Base-by-base conservation (phyloP, 2,329 filamentous ascomycete genomes). In the Didymella glomerata region DNA sequence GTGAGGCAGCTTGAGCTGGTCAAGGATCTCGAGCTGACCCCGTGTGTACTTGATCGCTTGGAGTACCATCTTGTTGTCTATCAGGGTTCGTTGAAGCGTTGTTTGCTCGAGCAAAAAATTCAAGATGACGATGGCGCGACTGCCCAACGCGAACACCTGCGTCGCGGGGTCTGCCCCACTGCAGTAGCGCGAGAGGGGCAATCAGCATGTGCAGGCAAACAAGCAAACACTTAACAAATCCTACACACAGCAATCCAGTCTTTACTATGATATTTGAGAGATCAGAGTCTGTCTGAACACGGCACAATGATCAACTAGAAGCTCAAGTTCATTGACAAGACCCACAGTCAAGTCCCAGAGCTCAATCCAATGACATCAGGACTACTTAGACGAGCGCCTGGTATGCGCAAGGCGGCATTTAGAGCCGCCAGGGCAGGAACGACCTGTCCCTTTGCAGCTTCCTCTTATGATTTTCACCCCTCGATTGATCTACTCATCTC, bases 1-100 rank as follows among this genome's bases (percentile, higher is more conserved):
- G 72, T 95, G 91, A 14, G 91, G 91, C 22, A 95, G 84, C 62
- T 87, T 86, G n/a, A 95, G 86, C 80, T 95, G 91, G 77, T 95
- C 90, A 54, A 95, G 85, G 65, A 95, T 91, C 66, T 91, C 83
- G 57, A 95, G 83, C 75, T 85, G 85, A 66, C 90, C 90, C 50
- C 87, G 84, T 54, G 83, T 81, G 77, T 94, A 95, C 68, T 88
- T 88, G 78, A 95, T 92, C 11, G 91, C 91, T 79, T 93, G 85
- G 46, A 95, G 86, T 24, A 85, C 84, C 81, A 83, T 83, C 10
- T 63, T 71, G 58, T 53, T 14, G 40, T 4, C 14, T 41, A 27
- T 59, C 50, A 34, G 27, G 58, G 18, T n/a, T 58, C 63, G 58
- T 40, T 20, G n/a, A 20, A 40, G 36, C 36, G 46, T 47, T 57